Evolutionary conservation across 1,284 basidiomycete genomes (phyloP), one percentile per base, ranked within the genome.

Genomic region (Polyporus tsugae): DNA sequence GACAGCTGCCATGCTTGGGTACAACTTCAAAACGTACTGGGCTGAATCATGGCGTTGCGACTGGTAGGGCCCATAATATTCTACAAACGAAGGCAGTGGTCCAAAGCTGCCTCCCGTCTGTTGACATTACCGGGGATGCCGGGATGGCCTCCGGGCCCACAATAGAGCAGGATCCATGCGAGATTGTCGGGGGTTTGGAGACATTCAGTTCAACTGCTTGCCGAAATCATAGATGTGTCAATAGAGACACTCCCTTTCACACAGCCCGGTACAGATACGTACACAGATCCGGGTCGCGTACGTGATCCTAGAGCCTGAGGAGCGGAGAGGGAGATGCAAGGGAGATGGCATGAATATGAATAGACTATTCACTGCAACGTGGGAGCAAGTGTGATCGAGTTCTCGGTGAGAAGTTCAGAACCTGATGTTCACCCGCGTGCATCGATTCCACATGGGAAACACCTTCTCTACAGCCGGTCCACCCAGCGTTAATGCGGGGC

Each of bases 361-460:
- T 33, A 55, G 29, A 55, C 4, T 13, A 49, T 49, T 49, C 52
- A 55, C 7, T 39, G 9, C 29, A 55, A 55, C 52, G 52, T 55
- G 52, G 52, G 52, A 55, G 52, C 4, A 35, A 33, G 15, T 4
- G 6, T 53, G 52, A 55, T 55, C 52, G 52, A 33, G 52, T 55
- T 55, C 52, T 35, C 13, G 52, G 52, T 29, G 52, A 55, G 52
- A 55, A 55, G 52, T 19, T 55, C 13, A 55, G 52, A 55, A 55
- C 29, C 13, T 55, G 52, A 55, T 55, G 52, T 35, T 55, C 52
- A 29, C 17, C 6, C 52, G 52, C 52, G 29, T 55, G 52, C 22
- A 22, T 15, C 7, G 29, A 33, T 29, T 55, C 52, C 29, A 33
- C 52, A 55, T 55, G 52, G 52, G 52, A 55, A 55, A 33, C 29